Conservation (phyloP, 495 filamentous ascomycete species). For the Aspergillus cristatus region DNA sequence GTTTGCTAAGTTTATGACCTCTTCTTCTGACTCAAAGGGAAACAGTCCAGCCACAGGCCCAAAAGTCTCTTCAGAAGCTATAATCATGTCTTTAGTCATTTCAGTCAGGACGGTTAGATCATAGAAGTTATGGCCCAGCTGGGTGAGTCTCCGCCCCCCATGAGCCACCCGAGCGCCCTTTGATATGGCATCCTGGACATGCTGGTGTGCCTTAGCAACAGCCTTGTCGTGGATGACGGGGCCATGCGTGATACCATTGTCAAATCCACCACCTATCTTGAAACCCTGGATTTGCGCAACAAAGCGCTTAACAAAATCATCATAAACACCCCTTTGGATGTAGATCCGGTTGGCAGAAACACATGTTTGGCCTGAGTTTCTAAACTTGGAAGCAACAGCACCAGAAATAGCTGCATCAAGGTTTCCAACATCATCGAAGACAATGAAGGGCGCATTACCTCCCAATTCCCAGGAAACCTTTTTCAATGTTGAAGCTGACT, state of each 20-base stretch:
- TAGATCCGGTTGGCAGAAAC: constrained; percentile 85
- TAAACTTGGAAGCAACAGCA: constrained; percentile 72
- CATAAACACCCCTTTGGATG: constrained; percentile 69
- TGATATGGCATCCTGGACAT: constrained; percentile 67
- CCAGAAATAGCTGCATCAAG: constrained; percentile 67
- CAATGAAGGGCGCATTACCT: constrained; percentile 88
- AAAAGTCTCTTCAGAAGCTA: constrained; percentile 18
- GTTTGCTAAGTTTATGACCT: constrained; percentile 19
- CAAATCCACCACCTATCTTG: constrained; percentile 69
- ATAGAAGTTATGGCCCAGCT: constrained; percentile 37
- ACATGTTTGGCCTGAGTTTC: constrained; percentile 80
- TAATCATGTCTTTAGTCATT: constrained; percentile 45
- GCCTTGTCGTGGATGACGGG: constrained; percentile 74
- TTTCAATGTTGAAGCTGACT: constrained; percentile 71
- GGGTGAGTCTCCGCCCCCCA: constrained; percentile 3
- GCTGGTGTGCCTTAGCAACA: constrained; percentile 63
- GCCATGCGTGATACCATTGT: constrained; percentile 64
- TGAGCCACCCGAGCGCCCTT: constrained; percentile 48
- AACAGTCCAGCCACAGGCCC: constrained; percentile 17
- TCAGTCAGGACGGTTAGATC: constrained; percentile 59
- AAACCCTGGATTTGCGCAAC: constrained; percentile 66
- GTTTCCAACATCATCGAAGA: constrained; percentile 79
- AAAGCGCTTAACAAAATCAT: constrained; percentile 62
- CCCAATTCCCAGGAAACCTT: constrained; percentile 81
- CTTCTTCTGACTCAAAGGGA: constrained; percentile 20